Evolutionary conservation across 306 rosid genomes (phyloP), one percentile per base, ranked within the genome.

Genomic region (Prinsepia uniflora): DNA sequence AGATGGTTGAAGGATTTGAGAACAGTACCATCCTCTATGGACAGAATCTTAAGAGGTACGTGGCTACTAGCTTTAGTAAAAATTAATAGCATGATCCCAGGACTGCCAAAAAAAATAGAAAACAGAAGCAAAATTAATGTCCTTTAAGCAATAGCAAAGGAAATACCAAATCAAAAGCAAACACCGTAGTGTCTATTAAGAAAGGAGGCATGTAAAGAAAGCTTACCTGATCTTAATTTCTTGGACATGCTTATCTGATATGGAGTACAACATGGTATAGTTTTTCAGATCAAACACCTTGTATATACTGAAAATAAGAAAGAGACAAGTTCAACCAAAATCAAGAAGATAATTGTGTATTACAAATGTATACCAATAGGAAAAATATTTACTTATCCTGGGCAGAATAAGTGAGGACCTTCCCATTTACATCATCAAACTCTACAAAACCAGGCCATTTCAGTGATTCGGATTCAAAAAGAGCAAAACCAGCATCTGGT

Each of bases 371-470:
- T 46, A 75, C 22, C 12, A 42, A 30, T 34, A 62, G 63, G 72
- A 65, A 14, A 63, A 42, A 70, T 14, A 74, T 22, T 59, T 75
- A 92, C 98, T 87, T 86, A 79, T 92, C 96, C 62, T 89, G 96
- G 44, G 96, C 98, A 55, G 98, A 92, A 78, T 89, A 92, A 13
- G 98, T 92, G 52, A 92, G 84, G 69, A 92, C 96, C 84, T 92
- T 92, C 74, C 94, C 98, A 75, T 92, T 92, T 54, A 92, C 98
- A 83, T 92, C 98, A 79, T 92, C 98, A 60, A 92, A 92, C 80
- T 92, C 98, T 17, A 92, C 98, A 89, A 92, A 92, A 70, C 98
- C 98, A 39, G 98, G 96, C 96, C 98, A 92, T 75, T 92, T 92
- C 68, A 92, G 73, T 40, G 98, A 92, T 77, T 92, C 98, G 0